A percentile compares a stretch with the other conserved stretches of the same genome.
Evolutionary conservation across 1,284 basidiomycete species (phyloP).

Genomic region (Marasmius sp.): DNA sequence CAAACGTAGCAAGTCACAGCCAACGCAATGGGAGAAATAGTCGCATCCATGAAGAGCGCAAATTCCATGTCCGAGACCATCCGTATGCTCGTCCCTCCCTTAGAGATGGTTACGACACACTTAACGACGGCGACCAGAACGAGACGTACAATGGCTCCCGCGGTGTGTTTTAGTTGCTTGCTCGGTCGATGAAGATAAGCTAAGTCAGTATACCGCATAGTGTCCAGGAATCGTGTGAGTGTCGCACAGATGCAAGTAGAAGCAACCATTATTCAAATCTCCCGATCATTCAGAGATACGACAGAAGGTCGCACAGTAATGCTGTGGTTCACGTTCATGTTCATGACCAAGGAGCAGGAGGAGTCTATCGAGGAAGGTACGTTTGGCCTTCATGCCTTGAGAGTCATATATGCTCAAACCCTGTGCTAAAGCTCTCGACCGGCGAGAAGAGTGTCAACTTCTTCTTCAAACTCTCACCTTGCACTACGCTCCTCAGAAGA

Average conservation of each 20-base stretch:
- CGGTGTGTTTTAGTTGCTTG: too few relatives aligned
- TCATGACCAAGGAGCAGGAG: background rate
- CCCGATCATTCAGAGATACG: background rate
- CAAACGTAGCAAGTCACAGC: too few relatives aligned
- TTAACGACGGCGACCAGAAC: too few relatives aligned
- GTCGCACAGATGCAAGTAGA: background rate
- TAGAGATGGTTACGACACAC: too few relatives aligned
- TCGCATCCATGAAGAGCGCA: too few relatives aligned
- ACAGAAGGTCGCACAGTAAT: background rate
- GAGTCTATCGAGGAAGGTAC: background rate
- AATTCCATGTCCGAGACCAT: too few relatives aligned
- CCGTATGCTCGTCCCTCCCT: too few relatives aligned
- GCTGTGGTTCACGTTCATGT: background rate
- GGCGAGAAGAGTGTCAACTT: background rate
- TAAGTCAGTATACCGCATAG: too few relatives aligned
- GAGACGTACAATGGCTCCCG: too few relatives aligned
- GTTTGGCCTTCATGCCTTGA: background rate
- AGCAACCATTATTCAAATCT: background rate
- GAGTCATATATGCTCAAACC: background rate
- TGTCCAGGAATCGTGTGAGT: too few relatives aligned
- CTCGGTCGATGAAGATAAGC: too few relatives aligned
- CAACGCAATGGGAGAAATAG: too few relatives aligned
- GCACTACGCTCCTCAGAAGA: background rate
- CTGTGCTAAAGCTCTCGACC: background rate
- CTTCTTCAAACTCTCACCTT: background rate